Base-by-base conservation (phyloP, 768 basidiomycete genomes). In the Plicaturopsis crispa region DNA sequence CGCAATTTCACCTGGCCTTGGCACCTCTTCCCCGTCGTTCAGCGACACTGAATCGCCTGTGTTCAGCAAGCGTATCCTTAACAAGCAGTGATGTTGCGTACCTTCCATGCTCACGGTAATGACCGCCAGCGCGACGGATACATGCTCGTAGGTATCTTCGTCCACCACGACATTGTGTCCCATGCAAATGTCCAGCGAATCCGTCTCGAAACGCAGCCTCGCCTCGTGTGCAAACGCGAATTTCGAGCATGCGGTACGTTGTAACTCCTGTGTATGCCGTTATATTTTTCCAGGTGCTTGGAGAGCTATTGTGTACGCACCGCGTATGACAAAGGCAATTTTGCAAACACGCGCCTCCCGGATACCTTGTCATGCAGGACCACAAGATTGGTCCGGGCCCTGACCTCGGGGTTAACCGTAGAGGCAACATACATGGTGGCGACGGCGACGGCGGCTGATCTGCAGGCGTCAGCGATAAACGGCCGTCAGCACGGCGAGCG, bases 131-230 rank as follows among this genome's bases (percentile, higher is more conserved):
- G n/a, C n/a, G n/a, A n/a, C 14, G 26, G 14, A 28, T 28, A n/a
- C 26, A 28, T 28, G 14, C 14, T 28, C 26, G 31, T 43, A 47
- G 10, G 34, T 46, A 7, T 24, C 32, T 24, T 49, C 48, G 1
- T 42, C 41, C 4, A 49, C 26, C 23, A 46, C 45, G 34, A 44
- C 48, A n/a, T 26, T 36, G 10, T 42, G 17, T 2, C 48, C 48
- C 5, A 1, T 38, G 12, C 45, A 49, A 10, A 49, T 40, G 32
- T 49, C 48, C 37, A 35, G 41, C 2, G 39, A 36, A 3, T 39
- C 43, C 7, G 45, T 38, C 7, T 41, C 24, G 7, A 49, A 45
- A 8, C 31, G 28, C 13, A 49, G 34, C n/a, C 12, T 37, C 11
- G 40, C 37, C 13, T 31, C 23, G 4, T 33, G 17, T 3, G 39